Percentiles rank a stretch among this genome's conserved stretches.
These are phyloP conservation scores for Lactarius sp. DNA, from an alignment of 768 basidiomycete species.

Conservation along the genomic window DNA sequence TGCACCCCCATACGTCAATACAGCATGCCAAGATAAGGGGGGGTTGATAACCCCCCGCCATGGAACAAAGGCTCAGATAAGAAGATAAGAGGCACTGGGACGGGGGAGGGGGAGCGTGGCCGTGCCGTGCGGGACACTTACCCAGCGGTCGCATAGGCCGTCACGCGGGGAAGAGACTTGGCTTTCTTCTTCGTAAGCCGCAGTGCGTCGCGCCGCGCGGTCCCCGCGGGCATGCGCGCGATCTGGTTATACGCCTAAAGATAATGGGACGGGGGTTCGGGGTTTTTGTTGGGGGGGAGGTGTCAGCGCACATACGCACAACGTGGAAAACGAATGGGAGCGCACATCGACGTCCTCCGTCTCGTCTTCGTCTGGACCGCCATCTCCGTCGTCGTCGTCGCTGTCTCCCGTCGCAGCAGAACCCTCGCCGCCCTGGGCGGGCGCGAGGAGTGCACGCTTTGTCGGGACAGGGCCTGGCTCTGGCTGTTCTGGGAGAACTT, in stretches of 20 bases:
- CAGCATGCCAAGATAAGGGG: neutral
- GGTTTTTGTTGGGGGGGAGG: neutral
- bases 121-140: conserved; percentile 34
- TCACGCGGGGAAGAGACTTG: conserved; percentile 87
- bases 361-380: conserved; percentile 64
- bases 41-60: neutral
- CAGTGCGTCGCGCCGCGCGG: conserved; percentile 86
- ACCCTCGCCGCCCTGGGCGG: conserved; percentile 30
- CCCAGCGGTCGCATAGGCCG: conserved; percentile 93
- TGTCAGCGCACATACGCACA: neutral
- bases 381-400: conserved; percentile 50
- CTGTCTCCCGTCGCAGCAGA: conserved; percentile 32
- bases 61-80: neutral
- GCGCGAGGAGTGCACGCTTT: conserved; percentile 25
- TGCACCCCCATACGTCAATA: neutral
- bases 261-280: neutral
- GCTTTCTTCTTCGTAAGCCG: conserved; percentile 92
- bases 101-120: neutral
- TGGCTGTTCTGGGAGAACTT: conserved; percentile 83
- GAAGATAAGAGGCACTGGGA: neutral
- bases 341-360: conserved; percentile 59
- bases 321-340: neutral
- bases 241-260: conserved; percentile 88
- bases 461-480: conserved; percentile 38
- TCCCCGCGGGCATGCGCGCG: conserved; percentile 89